Base-by-base conservation (phyloP, 2,329 filamentous ascomycete species). In the Sporothrix mexicana region DNA sequence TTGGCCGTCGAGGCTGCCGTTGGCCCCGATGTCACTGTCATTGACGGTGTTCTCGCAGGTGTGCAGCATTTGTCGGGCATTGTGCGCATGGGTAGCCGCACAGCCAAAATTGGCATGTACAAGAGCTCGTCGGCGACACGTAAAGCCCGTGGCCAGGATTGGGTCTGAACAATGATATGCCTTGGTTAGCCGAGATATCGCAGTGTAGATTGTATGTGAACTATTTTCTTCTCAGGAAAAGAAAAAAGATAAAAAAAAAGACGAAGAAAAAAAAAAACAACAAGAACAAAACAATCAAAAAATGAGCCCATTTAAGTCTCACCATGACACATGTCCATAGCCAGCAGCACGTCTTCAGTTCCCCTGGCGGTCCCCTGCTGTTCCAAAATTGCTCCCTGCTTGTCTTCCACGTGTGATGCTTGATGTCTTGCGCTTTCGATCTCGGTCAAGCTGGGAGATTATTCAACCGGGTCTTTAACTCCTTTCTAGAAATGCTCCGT, bases 31-130 rank as follows among this genome's bases (percentile, higher is more conserved):
- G 74, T 76, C 25, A 71, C 72, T 8, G 73, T 76, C 25, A 61
- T 76, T 36, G 75, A 76, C 53, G 75, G 74, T 8, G 74, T 76
- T 7, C 72, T 76, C 12, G 73, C 72, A 9, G 74, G 73, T 62
- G 83, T 84, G 25, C 82, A 84, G 73, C 82, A 84, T 20, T 77
- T 75, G 74, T 82, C 80, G 17, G 86, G 81, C 59, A 85, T 77
- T 1, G 76, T 79, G 64, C 81, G 80, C n/a, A 85, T 77, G n/a
- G 86, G 75, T 41, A 70, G 70, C 15, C 69, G 73, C n/a, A 76
- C 75, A 8, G 72, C 74, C 36, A 74, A 74, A 43, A 67, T 55
- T 1, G 75, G 75, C 41, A 17, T 70, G 53, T 75, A 73, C 49
- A 53, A 49, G 45, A 76, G 74, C 64, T 71, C 75, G 4, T 69